Evolutionary conservation across 2,329 filamentous ascomycete genomes (phyloP), one percentile per base, ranked within the genome.

Genomic region (Lanzia echinophila): DNA sequence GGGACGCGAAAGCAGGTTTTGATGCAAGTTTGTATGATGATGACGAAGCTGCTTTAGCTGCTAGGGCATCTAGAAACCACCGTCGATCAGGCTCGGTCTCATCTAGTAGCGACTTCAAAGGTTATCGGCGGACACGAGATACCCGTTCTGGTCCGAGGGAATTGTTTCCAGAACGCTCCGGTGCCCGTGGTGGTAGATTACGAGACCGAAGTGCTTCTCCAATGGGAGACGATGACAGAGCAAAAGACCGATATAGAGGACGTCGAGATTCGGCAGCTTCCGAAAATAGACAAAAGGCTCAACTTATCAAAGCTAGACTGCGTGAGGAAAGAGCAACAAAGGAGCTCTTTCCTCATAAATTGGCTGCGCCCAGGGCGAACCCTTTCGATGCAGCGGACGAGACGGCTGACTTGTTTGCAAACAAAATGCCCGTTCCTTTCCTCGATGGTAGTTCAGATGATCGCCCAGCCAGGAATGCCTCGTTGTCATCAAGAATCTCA

Each of bases 11-110:
- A 34, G 73, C 76, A 56, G 71, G 73, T 0, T 92, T 90, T 62
- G 83, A 87, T 63, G 87, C 84, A 34, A 87, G 81, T 64, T 86
- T 96, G 75, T 95, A 95, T 69, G 90, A 94, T 60, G 90, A 95
- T 63, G 79, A 81, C 56, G 71, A 71, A 38, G 60, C 65, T 32
- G 65, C 66, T 6, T 56, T 64, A 32, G 65, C 66, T 17, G 63
- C 70, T 15, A 71, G 62, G 59, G 41, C 61, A 56, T 46, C 53
- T 8, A 63, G 67, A 53, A 61, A 63, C 50, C 62, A 64, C 59
- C 69, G 72, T 19, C 69, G 53, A 42, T 51, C 53, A 17, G 59
- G 57, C 39, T 67, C 65, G 32, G 24, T 19, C 56, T 69, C 66
- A 17, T 68, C 61, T 38, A 62, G 60, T 53, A 66, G 60, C 60